A percentile compares a stretch with the other conserved stretches of the same genome.
Conservation (phyloP, 306 rosid species). For the Sesbania bispinosa region DNA sequence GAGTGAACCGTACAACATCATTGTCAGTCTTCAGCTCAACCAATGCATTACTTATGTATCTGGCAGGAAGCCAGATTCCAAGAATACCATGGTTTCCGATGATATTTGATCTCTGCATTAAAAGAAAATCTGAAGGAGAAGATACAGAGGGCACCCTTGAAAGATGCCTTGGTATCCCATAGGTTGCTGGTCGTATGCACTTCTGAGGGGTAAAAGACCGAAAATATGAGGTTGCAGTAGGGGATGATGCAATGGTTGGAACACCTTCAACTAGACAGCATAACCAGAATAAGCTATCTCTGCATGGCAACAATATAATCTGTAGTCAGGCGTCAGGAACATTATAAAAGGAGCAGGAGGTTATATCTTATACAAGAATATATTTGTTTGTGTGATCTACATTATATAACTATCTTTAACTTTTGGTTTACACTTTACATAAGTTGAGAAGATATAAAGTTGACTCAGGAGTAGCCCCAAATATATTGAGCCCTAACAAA, state of each 20-base stretch:
- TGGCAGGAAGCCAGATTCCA: conserved; percentile 37
- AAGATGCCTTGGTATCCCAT: conserved; percentile 20
- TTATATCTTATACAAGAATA: neutral
- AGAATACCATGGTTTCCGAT: conserved; percentile 17
- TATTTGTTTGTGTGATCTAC: neutral
- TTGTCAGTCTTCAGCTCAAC: conserved; percentile 51
- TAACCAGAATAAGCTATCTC: conserved; percentile 39
- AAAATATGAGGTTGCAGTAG: conserved; percentile 14
- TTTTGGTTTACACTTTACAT: neutral
- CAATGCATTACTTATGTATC: conserved; percentile 49
- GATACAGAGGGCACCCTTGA: conserved; percentile 5
- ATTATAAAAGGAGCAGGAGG: neutral
- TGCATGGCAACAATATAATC: conserved; percentile 35
- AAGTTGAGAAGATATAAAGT: neutral
- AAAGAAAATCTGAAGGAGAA: conserved; percentile 12
- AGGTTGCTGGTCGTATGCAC: conserved; percentile 30
- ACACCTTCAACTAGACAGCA: conserved; percentile 35
- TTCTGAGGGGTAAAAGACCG: conserved; percentile 10
- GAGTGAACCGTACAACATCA: conserved; percentile 58
- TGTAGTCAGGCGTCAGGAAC: conserved; percentile 1
- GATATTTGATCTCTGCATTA: conserved; percentile 25
- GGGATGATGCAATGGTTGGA: conserved; percentile 28
- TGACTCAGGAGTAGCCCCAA: neutral
- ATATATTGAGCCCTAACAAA: neutral
- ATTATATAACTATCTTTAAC: neutral